A percentile compares a stretch with the other conserved stretches of the same genome.
Conservation (phyloP, 805 yeast species). For the Candida khao-thaluensis region DNA sequence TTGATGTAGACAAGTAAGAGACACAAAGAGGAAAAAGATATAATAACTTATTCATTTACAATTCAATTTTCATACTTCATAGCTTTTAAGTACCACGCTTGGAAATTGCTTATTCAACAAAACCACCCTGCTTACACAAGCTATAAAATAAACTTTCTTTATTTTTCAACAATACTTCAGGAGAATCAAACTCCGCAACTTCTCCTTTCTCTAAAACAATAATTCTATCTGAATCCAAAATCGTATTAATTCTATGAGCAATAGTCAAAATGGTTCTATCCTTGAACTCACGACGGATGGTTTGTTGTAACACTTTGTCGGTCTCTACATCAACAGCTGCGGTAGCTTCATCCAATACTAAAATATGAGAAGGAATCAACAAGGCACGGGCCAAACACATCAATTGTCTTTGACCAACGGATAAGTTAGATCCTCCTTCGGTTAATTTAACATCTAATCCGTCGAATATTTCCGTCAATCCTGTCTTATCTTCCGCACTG, state of each 20-base stretch:
- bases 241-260: constrained; percentile 82
- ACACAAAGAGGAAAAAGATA: too few relatives aligned
- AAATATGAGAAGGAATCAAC: constrained; percentile 54
- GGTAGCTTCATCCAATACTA: constrained; percentile 82
- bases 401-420: constrained; percentile 54
- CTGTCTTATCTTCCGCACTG: constrained; percentile 15
- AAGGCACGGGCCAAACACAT: constrained; percentile 82
- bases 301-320: constrained; percentile 72
- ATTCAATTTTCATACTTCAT: too few relatives aligned
- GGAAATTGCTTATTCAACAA: constrained; percentile 33
- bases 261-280: constrained; percentile 79
- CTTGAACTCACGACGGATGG: constrained; percentile 71
- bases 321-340: constrained; percentile 89
- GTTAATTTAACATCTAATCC: constrained; percentile 34
- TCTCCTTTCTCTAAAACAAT: constrained; percentile 74
- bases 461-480: constrained; percentile 20
- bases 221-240: constrained; percentile 76
- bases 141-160: constrained; percentile 73
- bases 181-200: constrained; percentile 75
- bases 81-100: too few relatives aligned
- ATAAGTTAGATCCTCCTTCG: constrained; percentile 50
- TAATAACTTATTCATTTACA: too few relatives aligned
- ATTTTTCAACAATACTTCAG: constrained; percentile 62
- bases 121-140: constrained; percentile 80
- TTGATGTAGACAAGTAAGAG: too few relatives aligned